Evolutionary conservation across 495 filamentous ascomycete species (phyloP).

Genomic region (Thermochaetoides thermophila): DNA sequence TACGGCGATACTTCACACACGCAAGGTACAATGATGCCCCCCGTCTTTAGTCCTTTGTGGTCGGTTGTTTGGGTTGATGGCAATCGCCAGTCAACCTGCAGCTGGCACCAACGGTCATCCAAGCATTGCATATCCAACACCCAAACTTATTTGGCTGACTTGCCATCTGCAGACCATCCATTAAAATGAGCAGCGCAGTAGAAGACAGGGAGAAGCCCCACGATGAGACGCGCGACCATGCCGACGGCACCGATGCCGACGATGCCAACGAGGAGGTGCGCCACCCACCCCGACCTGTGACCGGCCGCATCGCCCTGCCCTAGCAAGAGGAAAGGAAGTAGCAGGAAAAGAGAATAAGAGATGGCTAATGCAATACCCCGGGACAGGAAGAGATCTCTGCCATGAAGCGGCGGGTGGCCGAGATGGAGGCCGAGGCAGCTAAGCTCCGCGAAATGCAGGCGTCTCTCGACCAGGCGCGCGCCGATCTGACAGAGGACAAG

Average conservation of each 20-base stretch:
- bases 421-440: slow-evolving; percentile 97
- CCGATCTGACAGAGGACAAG: slow-evolving; percentile 76
- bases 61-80: no score
- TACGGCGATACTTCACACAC: no score
- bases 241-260: slow-evolving; percentile 21
- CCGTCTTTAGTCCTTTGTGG: no score
- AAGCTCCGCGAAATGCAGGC: slow-evolving; percentile 97
- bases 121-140: no score
- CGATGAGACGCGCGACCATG: slow-evolving; percentile 10
- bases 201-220: slow-evolving; percentile 17
- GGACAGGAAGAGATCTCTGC: slow-evolving; percentile 73
- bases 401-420: slow-evolving; percentile 94
- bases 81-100: no score
- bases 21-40: no score
- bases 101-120: no score
- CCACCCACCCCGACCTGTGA: not conserved
- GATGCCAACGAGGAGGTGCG: slow-evolving; percentile 33
- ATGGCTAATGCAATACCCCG: slow-evolving; percentile 8
- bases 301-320: not conserved
- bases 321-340: not conserved
- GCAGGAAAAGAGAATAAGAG: slow-evolving; percentile 6
- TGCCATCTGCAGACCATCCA: no score
- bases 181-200: slow-evolving; percentile 14
- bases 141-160: no score
- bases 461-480: slow-evolving; percentile 66